Evolutionary conservation across 106 monocot species (phyloP).

Genomic region (Phalaenopsis equestris): DNA sequence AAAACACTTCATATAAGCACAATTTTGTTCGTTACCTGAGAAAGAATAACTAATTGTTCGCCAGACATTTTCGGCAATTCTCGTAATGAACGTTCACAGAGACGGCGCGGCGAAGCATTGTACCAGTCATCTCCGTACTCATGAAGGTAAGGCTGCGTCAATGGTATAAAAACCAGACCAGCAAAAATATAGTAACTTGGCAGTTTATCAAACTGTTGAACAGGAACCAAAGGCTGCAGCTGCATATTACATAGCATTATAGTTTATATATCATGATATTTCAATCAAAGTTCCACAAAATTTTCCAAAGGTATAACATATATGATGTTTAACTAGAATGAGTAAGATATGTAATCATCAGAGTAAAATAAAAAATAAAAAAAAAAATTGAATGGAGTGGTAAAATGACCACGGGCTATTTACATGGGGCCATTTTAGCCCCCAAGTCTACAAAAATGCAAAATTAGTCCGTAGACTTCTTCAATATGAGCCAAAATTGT

Average conservation of each 20-base stretch:
- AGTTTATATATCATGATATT: too few relatives aligned
- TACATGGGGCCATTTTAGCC: too few relatives aligned
- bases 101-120: constrained; percentile 81
- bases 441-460: too few relatives aligned
- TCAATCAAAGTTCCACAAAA: too few relatives aligned
- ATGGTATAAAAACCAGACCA: constrained; percentile 87
- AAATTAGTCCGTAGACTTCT: too few relatives aligned
- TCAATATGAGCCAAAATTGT: too few relatives aligned
- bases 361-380: too few relatives aligned
- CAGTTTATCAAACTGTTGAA: constrained; percentile 93
- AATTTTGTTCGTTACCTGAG: constrained; percentile 57
- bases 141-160: constrained; percentile 97
- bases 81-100: constrained; percentile 87
- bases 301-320: background rate
- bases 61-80: constrained; percentile 82
- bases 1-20: background rate
- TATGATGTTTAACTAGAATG: background rate
- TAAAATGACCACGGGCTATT: too few relatives aligned
- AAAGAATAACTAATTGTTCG: constrained; percentile 89
- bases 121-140: constrained; percentile 99
- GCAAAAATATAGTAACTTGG: constrained; percentile 98
- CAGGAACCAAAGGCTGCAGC: constrained; percentile 90
- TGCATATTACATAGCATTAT: constrained; percentile 26
- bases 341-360: background rate
- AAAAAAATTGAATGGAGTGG: too few relatives aligned